Evolutionary conservation across 306 rosid genomes (phyloP).

Genomic region (Ceratonia siliqua): DNA sequence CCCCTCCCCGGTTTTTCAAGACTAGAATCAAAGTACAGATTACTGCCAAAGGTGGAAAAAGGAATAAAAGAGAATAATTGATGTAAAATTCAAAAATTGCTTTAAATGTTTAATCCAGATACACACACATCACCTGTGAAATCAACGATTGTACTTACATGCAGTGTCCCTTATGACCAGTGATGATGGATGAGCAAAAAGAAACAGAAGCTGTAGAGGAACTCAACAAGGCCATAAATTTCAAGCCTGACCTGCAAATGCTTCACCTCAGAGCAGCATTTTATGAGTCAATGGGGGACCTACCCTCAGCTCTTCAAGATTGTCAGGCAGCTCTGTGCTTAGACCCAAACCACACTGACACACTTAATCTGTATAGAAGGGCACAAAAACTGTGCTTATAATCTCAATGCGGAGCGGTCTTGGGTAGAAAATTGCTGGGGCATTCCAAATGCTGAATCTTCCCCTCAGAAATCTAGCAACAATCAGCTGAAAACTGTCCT

Average conservation of each 20-base stretch:
- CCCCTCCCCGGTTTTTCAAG: not conserved
- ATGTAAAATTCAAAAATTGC: not conserved
- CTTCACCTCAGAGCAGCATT: constrained; percentile 88
- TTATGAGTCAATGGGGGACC: constrained; percentile 66
- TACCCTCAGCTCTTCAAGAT: constrained; percentile 57
- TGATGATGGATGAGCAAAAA: constrained; percentile 86
- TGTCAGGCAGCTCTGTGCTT: constrained; percentile 82
- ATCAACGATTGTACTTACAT: constrained; percentile 35
- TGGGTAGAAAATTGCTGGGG: constrained; percentile 14
- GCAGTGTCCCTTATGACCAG: constrained; percentile 44
- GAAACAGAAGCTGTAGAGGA: constrained; percentile 78
- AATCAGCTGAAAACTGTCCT: constrained; percentile 18
- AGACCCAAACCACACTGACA: constrained; percentile 70
- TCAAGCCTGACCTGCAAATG: constrained; percentile 85
- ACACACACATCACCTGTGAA: constrained; percentile 4
- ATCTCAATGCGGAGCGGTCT: constrained; percentile 21
- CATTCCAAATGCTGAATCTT: not conserved
- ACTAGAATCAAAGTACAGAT: not conserved
- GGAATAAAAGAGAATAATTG: not conserved
- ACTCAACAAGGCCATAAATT: constrained; percentile 70
- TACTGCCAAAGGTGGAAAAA: not conserved
- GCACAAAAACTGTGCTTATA: constrained; percentile 40
- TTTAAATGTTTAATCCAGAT: not conserved
- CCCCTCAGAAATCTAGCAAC: constrained; percentile 12
- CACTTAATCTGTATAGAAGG: constrained; percentile 63